phyloP scores from a whole-genome alignment of 306 rosid genomes.

The Prosopis cineraria region DNA sequence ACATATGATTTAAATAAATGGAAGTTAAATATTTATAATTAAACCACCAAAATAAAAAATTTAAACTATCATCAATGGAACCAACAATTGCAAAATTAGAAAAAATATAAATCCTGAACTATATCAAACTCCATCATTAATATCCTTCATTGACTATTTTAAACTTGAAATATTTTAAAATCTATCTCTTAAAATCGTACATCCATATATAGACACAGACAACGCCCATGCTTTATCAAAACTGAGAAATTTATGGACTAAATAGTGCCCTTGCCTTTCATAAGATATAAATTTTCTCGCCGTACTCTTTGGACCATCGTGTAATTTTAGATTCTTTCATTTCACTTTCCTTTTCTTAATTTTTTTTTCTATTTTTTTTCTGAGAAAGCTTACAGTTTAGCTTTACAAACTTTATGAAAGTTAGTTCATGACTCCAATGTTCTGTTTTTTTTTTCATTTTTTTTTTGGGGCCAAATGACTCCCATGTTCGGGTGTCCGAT shows the following conservation, averaged over 20 bases:
- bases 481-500: too few species aligned
- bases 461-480: too few species aligned
- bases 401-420: neutral
- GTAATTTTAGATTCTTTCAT: neutral
- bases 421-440: conserved; percentile 21
- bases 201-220: neutral
- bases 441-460: too few species aligned
- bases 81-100: neutral
- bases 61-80: neutral
- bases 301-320: too few species aligned
- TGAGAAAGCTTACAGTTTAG: neutral
- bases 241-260: too few species aligned
- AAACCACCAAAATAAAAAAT: neutral
- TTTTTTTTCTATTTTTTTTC: neutral
- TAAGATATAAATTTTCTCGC: too few species aligned
- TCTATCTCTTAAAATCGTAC: neutral
- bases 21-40: neutral
- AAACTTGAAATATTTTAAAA: neutral
- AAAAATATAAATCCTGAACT: neutral
- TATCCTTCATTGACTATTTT: neutral
- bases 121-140: neutral
- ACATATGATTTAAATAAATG: neutral
- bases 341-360: neutral
- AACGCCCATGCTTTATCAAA: neutral
- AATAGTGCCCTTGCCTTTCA: too few species aligned